These are phyloP conservation scores for Mycena pura DNA, from an alignment of 768 basidiomycete species.

Conservation along the genomic window DNA sequence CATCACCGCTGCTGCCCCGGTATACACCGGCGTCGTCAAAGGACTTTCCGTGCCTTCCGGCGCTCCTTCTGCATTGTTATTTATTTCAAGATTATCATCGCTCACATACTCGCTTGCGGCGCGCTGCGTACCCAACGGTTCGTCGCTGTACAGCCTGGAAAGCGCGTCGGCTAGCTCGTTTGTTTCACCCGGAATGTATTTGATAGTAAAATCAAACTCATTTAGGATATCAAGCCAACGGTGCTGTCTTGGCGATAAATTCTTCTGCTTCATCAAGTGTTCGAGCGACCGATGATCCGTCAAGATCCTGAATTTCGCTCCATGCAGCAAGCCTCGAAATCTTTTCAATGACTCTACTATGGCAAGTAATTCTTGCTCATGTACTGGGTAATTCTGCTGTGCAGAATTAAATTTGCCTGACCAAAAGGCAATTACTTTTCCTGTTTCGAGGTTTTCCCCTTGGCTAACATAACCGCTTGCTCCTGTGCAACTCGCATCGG, in stretches of 20 bases:
- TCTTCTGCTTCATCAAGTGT: constrained; percentile 37
- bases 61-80: not conserved
- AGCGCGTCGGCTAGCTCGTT: constrained; percentile 42
- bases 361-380: constrained; percentile 46
- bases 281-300: constrained; percentile 40
- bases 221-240: constrained; percentile 43
- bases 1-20: constrained; percentile 13
- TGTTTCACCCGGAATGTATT: constrained; percentile 36
- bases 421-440: constrained; percentile 39
- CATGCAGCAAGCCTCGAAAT: constrained; percentile 39
- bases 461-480: constrained; percentile 37
- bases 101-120: constrained; percentile 18
- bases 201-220: constrained; percentile 35
- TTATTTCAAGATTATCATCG: not conserved
- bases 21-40: constrained; percentile 17
- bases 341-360: constrained; percentile 43
- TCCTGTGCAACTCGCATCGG: constrained; percentile 39
- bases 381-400: constrained; percentile 48
- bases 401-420: constrained; percentile 44
- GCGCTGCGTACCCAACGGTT: constrained; percentile 13
- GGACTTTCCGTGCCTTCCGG: not conserved
- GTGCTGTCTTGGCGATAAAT: constrained; percentile 42
- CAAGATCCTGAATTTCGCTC: constrained; percentile 33
- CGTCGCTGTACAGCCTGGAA: constrained; percentile 29
- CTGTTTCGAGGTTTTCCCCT: constrained; percentile 34